Evolutionary conservation across 176 grass and related monocot genomes (phyloP).

Genomic region (Musa beccarii): DNA sequence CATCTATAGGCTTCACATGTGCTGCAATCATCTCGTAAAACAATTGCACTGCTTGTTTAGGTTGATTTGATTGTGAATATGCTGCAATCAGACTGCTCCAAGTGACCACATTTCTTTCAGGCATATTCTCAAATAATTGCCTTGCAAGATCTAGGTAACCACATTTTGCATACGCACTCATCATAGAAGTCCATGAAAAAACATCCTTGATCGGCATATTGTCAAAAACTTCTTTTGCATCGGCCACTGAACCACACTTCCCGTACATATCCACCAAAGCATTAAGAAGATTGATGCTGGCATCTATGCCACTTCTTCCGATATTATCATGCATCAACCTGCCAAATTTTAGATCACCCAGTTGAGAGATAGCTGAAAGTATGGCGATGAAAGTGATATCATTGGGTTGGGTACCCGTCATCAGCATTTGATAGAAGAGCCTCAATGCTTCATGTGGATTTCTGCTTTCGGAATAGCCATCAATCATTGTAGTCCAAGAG

Average conservation of each 20-base stretch:
- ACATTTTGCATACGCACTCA: conserved; percentile 42
- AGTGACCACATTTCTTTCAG: conserved; percentile 39
- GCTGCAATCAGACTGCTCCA: conserved; percentile 62
- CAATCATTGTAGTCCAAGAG: conserved; percentile 61
- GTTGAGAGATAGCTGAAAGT: conserved; percentile 36
- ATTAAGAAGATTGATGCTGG: conserved; percentile 32
- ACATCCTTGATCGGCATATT: conserved; percentile 41
- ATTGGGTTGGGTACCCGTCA: conserved; percentile 17
- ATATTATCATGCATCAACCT: conserved; percentile 30
- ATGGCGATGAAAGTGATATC: conserved; percentile 35
- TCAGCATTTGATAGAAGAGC: conserved; percentile 51
- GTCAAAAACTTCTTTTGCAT: conserved; percentile 47
- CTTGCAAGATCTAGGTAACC: conserved; percentile 33
- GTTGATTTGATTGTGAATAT: conserved; percentile 37
- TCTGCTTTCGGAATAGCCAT: conserved; percentile 19
- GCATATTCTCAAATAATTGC: conserved; percentile 38
- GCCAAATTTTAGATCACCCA: conserved; percentile 28
- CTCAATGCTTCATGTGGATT: conserved; percentile 29
- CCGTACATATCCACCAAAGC: conserved; percentile 49
- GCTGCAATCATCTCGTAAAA: conserved; percentile 42
- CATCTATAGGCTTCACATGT: conserved; percentile 44
- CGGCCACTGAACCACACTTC: conserved; percentile 33
- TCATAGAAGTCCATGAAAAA: conserved; percentile 59
- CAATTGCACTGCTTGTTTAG: conserved; percentile 31
- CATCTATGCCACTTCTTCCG: background rate